Conservation (phyloP, 495 filamentous ascomycete species). For the Penicillium mononematosum region DNA sequence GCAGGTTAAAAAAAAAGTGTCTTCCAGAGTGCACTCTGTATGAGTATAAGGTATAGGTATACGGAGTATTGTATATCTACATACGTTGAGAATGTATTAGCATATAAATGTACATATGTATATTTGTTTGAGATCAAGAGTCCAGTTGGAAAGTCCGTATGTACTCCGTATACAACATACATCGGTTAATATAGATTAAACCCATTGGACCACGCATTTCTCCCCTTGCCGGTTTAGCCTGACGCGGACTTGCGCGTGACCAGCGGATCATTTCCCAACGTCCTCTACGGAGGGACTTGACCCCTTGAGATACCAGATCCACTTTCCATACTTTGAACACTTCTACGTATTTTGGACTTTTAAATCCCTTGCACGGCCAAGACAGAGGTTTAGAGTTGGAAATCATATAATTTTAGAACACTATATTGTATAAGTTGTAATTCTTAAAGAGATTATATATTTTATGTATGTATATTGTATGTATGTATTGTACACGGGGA, state of each 20-base stretch:
- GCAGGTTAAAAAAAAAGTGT: not conserved
- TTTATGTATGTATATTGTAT: not conserved
- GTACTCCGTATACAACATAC: too few relatives aligned
- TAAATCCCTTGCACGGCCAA: constrained; percentile 8
- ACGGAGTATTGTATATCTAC: too few relatives aligned
- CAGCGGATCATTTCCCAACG: constrained; percentile 30
- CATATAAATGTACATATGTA: too few relatives aligned
- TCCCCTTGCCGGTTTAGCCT: too few relatives aligned
- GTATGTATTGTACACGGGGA: too few relatives aligned
- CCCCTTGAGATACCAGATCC: constrained; percentile 9
- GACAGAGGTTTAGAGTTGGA: not conserved
- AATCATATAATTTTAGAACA: not conserved
- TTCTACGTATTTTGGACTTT: not conserved
- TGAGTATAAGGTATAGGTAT: too few relatives aligned
- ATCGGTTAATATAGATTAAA: constrained; percentile 4
- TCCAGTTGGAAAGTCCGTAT: not conserved
- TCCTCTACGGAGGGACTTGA: not conserved
- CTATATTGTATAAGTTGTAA: not conserved
- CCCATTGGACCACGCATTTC: too few relatives aligned
- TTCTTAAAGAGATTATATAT: not conserved
- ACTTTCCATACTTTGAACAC: constrained; percentile 10
- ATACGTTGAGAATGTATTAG: too few relatives aligned
- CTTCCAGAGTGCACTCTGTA: too few relatives aligned
- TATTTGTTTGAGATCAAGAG: too few relatives aligned
- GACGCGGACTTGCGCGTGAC: constrained; percentile 35